Evolutionary conservation across 139 green algal genomes (phyloP).

Genomic region (Tetratostichococcus sp.): DNA sequence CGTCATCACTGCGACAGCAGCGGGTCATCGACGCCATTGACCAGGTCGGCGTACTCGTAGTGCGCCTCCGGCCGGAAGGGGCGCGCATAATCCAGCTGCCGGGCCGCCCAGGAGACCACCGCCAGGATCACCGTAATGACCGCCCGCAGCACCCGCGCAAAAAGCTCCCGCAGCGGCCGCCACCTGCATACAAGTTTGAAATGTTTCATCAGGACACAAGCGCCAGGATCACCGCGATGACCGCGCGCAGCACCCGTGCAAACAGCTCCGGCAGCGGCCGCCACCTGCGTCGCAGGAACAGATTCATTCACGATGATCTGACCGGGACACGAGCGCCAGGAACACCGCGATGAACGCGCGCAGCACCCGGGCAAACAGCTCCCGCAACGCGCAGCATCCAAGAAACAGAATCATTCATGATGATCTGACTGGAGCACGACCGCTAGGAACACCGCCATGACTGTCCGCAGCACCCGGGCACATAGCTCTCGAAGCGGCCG

Average conservation of each 20-base stretch:
- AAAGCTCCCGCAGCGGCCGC: not conserved
- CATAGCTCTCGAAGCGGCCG: too few species aligned
- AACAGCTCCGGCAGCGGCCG: not conserved
- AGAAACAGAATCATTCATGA: too few species aligned
- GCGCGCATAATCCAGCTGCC: constrained; percentile 1
- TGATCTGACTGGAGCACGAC: too few species aligned
- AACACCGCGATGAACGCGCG: too few species aligned
- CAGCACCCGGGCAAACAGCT: too few species aligned
- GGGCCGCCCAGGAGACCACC: not conserved
- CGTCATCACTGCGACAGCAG: not conserved
- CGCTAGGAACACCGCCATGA: too few species aligned
- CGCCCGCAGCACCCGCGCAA: not conserved
- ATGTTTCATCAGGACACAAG: too few species aligned
- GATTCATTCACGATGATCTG: not conserved
- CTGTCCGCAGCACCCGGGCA: too few species aligned
- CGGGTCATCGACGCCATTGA: not conserved
- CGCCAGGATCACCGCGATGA: too few species aligned
- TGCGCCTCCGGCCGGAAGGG: not conserved
- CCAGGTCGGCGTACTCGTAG: not conserved
- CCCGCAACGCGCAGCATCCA: too few species aligned
- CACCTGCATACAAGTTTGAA: not conserved
- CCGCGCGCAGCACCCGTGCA: not conserved
- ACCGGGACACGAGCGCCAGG: not conserved
- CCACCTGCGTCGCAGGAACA: not conserved
- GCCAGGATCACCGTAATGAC: not conserved